Evolutionary conservation across 352 stramenopile genomes (phyloP), one percentile per base, ranked within the genome.

Genomic region (Pythium diclinum): DNA sequence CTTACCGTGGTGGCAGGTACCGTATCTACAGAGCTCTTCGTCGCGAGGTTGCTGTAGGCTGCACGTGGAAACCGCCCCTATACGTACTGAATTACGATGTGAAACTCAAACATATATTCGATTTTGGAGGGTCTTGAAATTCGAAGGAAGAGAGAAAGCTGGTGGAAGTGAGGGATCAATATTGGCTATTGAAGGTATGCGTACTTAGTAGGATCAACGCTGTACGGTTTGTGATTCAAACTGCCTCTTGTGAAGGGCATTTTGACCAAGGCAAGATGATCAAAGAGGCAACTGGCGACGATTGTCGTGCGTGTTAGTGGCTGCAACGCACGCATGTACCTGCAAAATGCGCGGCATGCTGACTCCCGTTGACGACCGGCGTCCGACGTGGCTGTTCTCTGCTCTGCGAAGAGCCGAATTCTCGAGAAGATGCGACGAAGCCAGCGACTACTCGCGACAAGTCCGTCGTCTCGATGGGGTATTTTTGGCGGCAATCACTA

Each of bases 401-500:
- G n/a, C 17, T 42, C 44, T 51, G 17, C 44, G 44, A 51, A 51
- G 44, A 7, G 44, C 6, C 48, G 48, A 55, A 55, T 55, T 55
- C 48, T 55, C 48, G 48, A 51, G 44, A 51, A 51, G 44, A 48
- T 51, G 57, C 32, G 46, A 59, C 49, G 48, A 59, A 44, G 49
- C 44, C 34, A 30, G 40, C 17, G 44, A 28, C 44, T 3, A 42
- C 36, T 42, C 36, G 13, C 16, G 44, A 19, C 38, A 16, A 19
- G 36, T 52, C 25, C 25, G 23, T 10, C 19, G 21, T 13, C 10
- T 13, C n/a, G n/a, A n/a, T n/a, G n/a, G 7, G 7, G 7, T 47
- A 30, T 51, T 49, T 49, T 55, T 58, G 58, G 48, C 59, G 59
- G n/a, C 60, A 66, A 56, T 3, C 17, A 25, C 38, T 61, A 59